Evolutionary conservation across 345 rosid species (phyloP).

Genomic region (Barbarea vulgaris): DNA sequence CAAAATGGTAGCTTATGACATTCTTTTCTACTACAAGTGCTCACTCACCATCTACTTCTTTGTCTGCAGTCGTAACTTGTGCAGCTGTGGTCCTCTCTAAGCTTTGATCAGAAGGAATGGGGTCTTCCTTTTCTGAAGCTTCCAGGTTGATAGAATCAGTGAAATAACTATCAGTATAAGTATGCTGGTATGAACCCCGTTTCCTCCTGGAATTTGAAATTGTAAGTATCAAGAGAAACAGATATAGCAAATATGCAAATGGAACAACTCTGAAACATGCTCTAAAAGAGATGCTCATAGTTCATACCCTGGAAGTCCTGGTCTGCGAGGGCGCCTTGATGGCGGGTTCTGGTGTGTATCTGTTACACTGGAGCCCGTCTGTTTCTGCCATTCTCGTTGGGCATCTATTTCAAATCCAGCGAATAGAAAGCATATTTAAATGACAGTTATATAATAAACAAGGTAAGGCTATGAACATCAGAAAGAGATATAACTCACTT

Average conservation of each 20-base stretch:
- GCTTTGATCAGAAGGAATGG: constrained; percentile 30
- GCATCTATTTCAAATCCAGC: constrained; percentile 53
- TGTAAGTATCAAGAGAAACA: constrained; percentile 15
- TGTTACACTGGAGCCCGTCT: constrained; percentile 49
- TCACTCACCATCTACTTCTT: constrained; percentile 53
- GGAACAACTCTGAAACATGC: constrained; percentile 14
- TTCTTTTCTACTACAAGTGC: constrained; percentile 16
- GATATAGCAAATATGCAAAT: constrained; percentile 9
- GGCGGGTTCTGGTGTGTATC: constrained; percentile 45
- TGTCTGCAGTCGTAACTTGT: constrained; percentile 42
- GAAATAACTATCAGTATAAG: constrained; percentile 30
- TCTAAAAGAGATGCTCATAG: constrained; percentile 23
- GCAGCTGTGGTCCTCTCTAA: constrained; percentile 40
- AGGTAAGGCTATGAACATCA: neutral
- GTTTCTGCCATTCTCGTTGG: constrained; percentile 68
- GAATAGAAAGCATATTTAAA: constrained; percentile 10
- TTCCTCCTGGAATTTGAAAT: constrained; percentile 47
- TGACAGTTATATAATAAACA: constrained; percentile 17
- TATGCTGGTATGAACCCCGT: constrained; percentile 53
- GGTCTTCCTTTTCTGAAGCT: constrained; percentile 42
- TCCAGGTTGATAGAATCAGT: constrained; percentile 45
- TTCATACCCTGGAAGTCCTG: constrained; percentile 63
- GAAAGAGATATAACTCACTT: constrained; percentile 52
- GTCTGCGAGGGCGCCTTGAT: constrained; percentile 61
- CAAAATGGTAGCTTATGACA: constrained; percentile 27